Evolutionary conservation across 345 rosid genomes (phyloP), one percentile per base, ranked within the genome.

Genomic region (sweet orange (Citrus sinensis)): DNA sequence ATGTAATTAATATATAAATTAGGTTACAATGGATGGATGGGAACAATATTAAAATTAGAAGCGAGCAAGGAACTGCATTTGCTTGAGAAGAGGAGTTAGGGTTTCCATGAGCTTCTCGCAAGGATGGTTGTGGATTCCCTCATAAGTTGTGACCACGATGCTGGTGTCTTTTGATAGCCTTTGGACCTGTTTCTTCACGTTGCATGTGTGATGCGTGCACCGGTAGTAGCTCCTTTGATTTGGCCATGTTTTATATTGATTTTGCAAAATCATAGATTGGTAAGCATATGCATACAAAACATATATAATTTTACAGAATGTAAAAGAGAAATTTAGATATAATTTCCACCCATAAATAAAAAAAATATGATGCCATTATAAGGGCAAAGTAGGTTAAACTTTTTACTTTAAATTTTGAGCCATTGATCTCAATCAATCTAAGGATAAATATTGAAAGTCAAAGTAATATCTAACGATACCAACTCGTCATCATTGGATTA

Each of bases 121-220:
- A 32, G 98, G 98, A 85, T 94, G 98, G 73, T 94, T 90, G 42
- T 93, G 98, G 70, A 89, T 75, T 73, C 96, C 98, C 62, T 93
- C 98, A 62, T 93, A 93, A 2, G 98, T 92, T 5, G 96, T 93
- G 60, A 93, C 94, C 10, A 93, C 96, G 20, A 93, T 86, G 87
- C 87, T 85, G 10, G 90, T 88, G 84, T 92, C 96, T 74, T 88
- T 90, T 0, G 96, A 89, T 32, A 92, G 85, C 88, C 98, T 90
- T 29, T 92, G 98, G 42, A 94, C 96, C 82, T 94, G 97, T 83
- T 94, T 94, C 93, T 92, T 94, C 82, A 94, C 97, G 83, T 86
- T 92, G 92, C 98, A 94, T 83, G 98, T 91, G 81, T 92, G 97
- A 82, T 94, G 91, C 10, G 98, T 94, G 87, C 97, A 94, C 63